Evolutionary conservation across 1,139 yeast species (phyloP).

Genomic region (Keqinozyma sinolaborantium): DNA sequence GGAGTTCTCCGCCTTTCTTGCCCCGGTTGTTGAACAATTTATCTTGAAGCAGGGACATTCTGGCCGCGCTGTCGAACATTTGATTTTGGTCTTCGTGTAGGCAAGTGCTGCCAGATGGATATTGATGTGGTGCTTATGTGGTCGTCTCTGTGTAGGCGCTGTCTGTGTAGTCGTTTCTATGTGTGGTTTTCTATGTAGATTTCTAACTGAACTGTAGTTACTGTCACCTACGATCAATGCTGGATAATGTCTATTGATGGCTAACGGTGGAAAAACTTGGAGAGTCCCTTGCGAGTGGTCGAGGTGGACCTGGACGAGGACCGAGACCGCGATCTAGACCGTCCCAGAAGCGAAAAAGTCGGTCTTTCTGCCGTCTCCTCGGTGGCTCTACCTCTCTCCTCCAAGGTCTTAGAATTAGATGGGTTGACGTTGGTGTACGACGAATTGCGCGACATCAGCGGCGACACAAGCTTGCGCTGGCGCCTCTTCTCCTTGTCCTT

Average conservation of each 20-base stretch:
- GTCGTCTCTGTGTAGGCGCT: too few species aligned
- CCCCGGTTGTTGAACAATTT: neutral
- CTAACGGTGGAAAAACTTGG: neutral
- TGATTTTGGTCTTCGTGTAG: too few species aligned
- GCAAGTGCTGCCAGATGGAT: too few species aligned
- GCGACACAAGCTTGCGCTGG: constrained; percentile 5
- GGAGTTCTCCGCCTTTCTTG: constrained; percentile 13
- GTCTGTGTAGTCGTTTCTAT: too few species aligned
- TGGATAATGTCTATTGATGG: too few species aligned
- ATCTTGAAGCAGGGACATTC: neutral
- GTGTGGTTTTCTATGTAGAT: too few species aligned
- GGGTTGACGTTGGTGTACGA: constrained; percentile 5
- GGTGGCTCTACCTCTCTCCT: constrained; percentile 13
- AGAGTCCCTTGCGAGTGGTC: neutral
- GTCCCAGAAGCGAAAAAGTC: constrained; percentile 5
- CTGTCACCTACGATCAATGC: too few species aligned
- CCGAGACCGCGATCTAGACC: constrained; percentile 10
- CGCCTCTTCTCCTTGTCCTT: constrained; percentile 13
- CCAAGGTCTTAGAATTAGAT: constrained; percentile 2
- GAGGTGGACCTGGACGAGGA: constrained; percentile 7
- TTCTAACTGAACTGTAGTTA: too few species aligned
- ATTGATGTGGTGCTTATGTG: too few species aligned
- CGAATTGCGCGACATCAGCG: constrained; percentile 8
- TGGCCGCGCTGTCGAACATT: neutral
- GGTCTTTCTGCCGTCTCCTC: constrained; percentile 3